These are phyloP conservation scores for Cavenderia fasciculata DNA, from an alignment of 78 protist species.

Conservation along the genomic window DNA sequence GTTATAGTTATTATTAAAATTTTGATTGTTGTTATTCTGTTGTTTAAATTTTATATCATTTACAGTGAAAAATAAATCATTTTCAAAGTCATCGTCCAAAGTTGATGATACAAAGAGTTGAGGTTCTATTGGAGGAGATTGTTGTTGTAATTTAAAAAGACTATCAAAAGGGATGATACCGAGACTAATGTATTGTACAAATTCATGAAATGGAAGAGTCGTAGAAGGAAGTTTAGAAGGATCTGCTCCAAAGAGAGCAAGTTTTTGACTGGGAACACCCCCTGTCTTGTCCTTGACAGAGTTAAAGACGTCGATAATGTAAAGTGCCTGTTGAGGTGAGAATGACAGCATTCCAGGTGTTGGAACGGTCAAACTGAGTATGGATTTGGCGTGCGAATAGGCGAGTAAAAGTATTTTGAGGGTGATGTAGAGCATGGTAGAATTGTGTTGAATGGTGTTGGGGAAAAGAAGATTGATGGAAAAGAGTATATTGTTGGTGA, in stretches of 20 bases:
- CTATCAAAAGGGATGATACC: conserved; percentile 53
- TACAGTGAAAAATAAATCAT: conserved; percentile 12
- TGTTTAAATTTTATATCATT: background rate
- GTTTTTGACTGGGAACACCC: conserved; percentile 38
- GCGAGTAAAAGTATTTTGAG: conserved; percentile 16
- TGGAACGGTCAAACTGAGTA: background rate
- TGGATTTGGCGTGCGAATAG: conserved; percentile 41
- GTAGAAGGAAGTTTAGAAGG: conserved; percentile 34
- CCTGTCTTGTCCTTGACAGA: conserved; percentile 63
- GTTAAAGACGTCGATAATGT: conserved; percentile 57
- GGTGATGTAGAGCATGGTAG: background rate
- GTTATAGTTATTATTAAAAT: conserved; percentile 5
- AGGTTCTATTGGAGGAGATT: conserved; percentile 46
- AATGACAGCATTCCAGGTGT: conserved; percentile 1
- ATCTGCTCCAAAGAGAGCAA: conserved; percentile 69
- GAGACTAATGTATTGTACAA: conserved; percentile 66
- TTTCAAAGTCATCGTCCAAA: conserved; percentile 11
- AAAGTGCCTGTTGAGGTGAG: conserved; percentile 46
- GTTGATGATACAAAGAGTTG: conserved; percentile 4
- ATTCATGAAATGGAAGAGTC: conserved; percentile 74
- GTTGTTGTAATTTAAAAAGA: conserved; percentile 2
- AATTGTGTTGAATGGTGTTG: background rate
- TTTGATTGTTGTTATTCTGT: background rate
- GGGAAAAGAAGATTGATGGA: conserved; percentile 31
- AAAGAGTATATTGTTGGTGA: conserved; percentile 27